A percentile compares a stretch with the other conserved stretches of the same genome.
Evolutionary conservation across 352 stramenopile species (phyloP).

Genomic region (Pythium guiyangense): DNA sequence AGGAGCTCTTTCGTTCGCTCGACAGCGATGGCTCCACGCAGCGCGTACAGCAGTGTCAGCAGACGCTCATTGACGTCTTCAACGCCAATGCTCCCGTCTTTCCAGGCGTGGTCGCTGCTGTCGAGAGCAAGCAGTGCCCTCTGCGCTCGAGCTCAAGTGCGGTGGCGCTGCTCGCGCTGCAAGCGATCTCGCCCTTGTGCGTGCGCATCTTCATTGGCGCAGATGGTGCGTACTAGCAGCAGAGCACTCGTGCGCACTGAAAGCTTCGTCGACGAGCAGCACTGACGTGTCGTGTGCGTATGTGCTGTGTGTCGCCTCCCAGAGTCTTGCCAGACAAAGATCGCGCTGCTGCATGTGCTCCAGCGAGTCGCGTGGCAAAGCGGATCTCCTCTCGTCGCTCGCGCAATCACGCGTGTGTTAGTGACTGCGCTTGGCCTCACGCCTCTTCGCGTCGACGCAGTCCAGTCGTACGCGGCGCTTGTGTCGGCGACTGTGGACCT

Average conservation of each 20-base stretch:
- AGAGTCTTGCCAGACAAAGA: constrained; percentile 20
- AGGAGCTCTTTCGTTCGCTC: constrained; percentile 20
- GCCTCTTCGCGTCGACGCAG: too few species aligned
- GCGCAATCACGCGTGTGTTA: constrained; percentile 4
- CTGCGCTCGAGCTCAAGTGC: constrained; percentile 6
- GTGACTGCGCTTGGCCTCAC: too few species aligned
- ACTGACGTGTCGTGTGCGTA: not conserved
- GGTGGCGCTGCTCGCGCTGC: constrained; percentile 5
- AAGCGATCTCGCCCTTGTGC: constrained; percentile 25
- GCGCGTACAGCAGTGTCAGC: not conserved
- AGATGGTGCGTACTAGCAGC: constrained; percentile 9
- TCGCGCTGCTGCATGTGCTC: constrained; percentile 31
- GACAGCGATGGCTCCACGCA: constrained; percentile 8
- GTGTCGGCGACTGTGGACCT: too few species aligned
- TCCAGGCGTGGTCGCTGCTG: constrained; percentile 30
- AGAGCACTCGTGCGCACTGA: too few species aligned
- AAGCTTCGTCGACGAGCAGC: too few species aligned
- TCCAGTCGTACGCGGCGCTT: too few species aligned
- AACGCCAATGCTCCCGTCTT: constrained; percentile 35
- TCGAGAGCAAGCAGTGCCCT: constrained; percentile 17
- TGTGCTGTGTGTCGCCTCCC: not conserved
- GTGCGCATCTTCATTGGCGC: constrained; percentile 27
- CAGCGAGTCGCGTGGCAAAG: constrained; percentile 36
- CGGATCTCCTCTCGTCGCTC: constrained; percentile 3
- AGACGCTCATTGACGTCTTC: constrained; percentile 31